Conservation (phyloP, 176 grass and related monocot species). For the Pontederia paniculata region DNA sequence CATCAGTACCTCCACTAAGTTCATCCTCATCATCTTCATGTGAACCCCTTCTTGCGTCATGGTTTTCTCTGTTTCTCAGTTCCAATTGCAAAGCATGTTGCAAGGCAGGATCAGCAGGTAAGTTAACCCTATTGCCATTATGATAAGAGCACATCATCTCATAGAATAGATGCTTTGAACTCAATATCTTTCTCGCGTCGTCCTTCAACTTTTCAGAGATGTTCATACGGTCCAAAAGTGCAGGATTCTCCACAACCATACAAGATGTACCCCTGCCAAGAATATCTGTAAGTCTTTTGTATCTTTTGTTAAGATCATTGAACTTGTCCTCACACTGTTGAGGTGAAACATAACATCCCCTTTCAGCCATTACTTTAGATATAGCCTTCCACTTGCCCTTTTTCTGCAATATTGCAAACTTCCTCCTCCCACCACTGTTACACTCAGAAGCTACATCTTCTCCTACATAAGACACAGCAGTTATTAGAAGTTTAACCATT, state of each 20-base stretch:
- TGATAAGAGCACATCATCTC: conserved; percentile 99
- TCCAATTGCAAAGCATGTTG: conserved; percentile 59
- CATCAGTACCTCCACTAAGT: conserved; percentile 1
- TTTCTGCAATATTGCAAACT: conserved; percentile 63
- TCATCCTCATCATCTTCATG: conserved; percentile 26
- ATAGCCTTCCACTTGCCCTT: conserved; percentile 94
- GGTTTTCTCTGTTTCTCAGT: conserved; percentile 66
- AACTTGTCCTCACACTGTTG: conserved; percentile 94
- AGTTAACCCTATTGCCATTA: conserved; percentile 64
- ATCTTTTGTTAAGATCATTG: conserved; percentile 92
- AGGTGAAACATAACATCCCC: conserved; percentile 72
- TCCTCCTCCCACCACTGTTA: conserved; percentile 33
- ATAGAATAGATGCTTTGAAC: conserved; percentile 85
- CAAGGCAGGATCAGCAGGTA: conserved; percentile 70
- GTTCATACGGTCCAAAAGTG: conserved; percentile 58
- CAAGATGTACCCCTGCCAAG: conserved; percentile 72
- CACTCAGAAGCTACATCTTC: conserved; percentile 54
- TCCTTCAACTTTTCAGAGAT: conserved; percentile 38
- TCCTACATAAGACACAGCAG: conserved; percentile 63
- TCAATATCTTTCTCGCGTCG: conserved; percentile 84
- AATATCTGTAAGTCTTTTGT: conserved; percentile 82
- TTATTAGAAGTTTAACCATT: conserved; percentile 86
- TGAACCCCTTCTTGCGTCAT: conserved; percentile 15
- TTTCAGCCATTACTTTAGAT: conserved; percentile 71
- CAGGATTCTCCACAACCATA: conserved; percentile 51